Evolutionary conservation across 306 rosid genomes (phyloP).

Genomic region (Vicia faba): DNA sequence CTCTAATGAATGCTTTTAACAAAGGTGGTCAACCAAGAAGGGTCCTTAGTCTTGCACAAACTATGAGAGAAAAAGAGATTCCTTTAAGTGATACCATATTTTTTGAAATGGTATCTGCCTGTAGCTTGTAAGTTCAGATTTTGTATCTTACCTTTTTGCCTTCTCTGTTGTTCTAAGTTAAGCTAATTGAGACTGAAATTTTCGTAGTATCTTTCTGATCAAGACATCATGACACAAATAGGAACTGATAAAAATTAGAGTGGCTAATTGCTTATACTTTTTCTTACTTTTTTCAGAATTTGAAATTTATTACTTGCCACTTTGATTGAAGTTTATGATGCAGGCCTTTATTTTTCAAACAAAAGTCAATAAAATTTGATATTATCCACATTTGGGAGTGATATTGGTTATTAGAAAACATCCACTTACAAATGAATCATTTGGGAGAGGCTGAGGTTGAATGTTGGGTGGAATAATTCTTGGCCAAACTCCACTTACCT

Average conservation of each 20-base stretch:
- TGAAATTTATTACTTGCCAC: slow-evolving; percentile 12
- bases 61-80: slow-evolving; percentile 75
- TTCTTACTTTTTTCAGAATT: background rate
- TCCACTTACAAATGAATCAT: no score
- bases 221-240: slow-evolving; percentile 26
- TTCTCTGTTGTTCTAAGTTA: slow-evolving; percentile 23
- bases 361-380: slow-evolving; percentile 19
- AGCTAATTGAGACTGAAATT: slow-evolving; percentile 25
- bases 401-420: background rate
- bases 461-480: no score
- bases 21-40: slow-evolving; percentile 79
- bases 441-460: no score
- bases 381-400: background rate
- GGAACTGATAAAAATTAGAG: slow-evolving; percentile 21
- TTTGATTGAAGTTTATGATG: slow-evolving; percentile 17
- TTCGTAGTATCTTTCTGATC: slow-evolving; percentile 28
- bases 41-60: slow-evolving; percentile 71
- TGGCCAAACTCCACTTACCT: no score
- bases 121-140: slow-evolving; percentile 75
- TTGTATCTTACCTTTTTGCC: slow-evolving; percentile 25
- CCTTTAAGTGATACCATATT: slow-evolving; percentile 72
- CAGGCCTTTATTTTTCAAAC: slow-evolving; percentile 12
- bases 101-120: slow-evolving; percentile 89
- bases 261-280: slow-evolving; percentile 20
- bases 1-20: slow-evolving; percentile 85